Conservation (phyloP, 228 moss, liverwort and hornwort genomes). For the Sphagnum fallax region DNA sequence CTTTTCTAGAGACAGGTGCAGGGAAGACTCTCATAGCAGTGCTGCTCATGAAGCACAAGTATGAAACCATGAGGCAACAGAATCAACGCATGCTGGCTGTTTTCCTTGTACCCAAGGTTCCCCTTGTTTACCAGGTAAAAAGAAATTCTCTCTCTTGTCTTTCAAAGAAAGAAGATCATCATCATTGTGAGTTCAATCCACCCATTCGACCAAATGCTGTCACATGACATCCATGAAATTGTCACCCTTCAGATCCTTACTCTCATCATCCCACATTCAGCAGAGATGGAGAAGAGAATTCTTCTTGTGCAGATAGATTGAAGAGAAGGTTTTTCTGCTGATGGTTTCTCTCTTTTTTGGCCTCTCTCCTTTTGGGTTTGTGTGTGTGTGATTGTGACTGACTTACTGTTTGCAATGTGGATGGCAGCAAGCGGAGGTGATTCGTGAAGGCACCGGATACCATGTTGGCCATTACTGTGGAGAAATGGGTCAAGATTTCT, state of each 20-base stretch:
- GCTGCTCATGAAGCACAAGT: constrained; percentile 86
- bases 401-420: too few relatives aligned
- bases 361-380: too few relatives aligned
- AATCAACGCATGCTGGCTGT: constrained; percentile 90
- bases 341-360: too few relatives aligned
- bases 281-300: too few relatives aligned
- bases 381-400: too few relatives aligned
- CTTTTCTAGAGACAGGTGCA: constrained; percentile 94
- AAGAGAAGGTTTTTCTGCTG: too few relatives aligned
- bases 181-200: neutral
- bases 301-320: too few relatives aligned
- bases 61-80: constrained; percentile 69
- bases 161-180: neutral
- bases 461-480: constrained; percentile 96
- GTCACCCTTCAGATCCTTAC: neutral
- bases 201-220: too few relatives aligned
- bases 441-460: constrained; percentile 80
- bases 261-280: neutral
- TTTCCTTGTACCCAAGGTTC: constrained; percentile 95
- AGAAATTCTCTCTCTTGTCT: neutral
- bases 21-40: constrained; percentile 99
- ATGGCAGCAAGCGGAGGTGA: constrained; percentile 96
- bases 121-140: constrained; percentile 89
- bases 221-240: too few relatives aligned
- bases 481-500: constrained; percentile 99